Evolutionary conservation across 1,139 yeast genomes (phyloP).

Genomic region (Martiniozyma asiatica): DNA sequence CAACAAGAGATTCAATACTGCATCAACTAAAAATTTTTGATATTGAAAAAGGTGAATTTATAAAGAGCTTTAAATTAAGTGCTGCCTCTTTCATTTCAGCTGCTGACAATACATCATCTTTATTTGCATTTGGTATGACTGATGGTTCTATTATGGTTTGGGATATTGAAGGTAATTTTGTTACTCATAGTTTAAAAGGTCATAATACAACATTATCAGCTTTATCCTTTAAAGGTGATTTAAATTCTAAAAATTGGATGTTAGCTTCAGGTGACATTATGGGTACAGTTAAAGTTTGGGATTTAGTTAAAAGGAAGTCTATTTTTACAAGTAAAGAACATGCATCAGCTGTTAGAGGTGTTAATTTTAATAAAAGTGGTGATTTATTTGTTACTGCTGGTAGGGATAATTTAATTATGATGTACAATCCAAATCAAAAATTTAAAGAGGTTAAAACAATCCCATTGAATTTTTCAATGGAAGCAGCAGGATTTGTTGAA

Average conservation of each 20-base stretch:
- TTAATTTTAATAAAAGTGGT: conserved; percentile 49
- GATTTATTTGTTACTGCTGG: conserved; percentile 67
- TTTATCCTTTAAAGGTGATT: conserved; percentile 59
- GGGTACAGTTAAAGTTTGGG: conserved; percentile 86
- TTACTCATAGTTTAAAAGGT: conserved; percentile 85
- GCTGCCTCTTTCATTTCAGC: conserved; percentile 77
- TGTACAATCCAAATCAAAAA: conserved; percentile 35
- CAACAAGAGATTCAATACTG: conserved; percentile 41
- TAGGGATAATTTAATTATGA: conserved; percentile 67
- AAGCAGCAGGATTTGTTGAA: conserved; percentile 57
- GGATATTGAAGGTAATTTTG: conserved; percentile 80
- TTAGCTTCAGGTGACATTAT: conserved; percentile 81
- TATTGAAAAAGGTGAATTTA: conserved; percentile 32
- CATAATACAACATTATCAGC: conserved; percentile 91
- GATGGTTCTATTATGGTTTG: conserved; percentile 89
- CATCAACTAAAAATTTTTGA: conserved; percentile 65
- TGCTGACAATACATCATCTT: conserved; percentile 69
- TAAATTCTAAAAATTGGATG: conserved; percentile 62
- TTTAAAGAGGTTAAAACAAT: conserved; percentile 51
- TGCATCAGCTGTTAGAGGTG: conserved; percentile 74
- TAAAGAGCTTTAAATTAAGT: conserved; percentile 45
- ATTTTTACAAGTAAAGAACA: conserved; percentile 58
- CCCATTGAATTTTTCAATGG: conserved; percentile 71
- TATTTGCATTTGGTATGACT: conserved; percentile 89
- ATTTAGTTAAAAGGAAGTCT: conserved; percentile 68